phyloP scores from a whole-genome alignment of 441 rosid species.

The Viola pubescens region DNA sequence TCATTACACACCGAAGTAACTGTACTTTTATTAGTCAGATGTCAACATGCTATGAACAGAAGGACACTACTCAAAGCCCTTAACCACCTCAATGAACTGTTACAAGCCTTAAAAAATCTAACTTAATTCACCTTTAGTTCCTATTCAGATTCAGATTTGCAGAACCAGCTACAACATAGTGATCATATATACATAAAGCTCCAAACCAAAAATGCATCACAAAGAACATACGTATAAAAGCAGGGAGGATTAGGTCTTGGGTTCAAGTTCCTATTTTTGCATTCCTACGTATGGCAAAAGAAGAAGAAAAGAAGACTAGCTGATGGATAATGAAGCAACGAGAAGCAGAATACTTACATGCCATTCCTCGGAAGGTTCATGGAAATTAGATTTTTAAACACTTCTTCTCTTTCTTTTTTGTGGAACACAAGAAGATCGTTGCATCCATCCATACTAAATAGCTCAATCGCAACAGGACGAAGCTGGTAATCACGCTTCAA shows the following conservation, averaged over 20 bases:
- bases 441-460: slow-evolving; percentile 99
- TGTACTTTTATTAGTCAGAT: background rate
- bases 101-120: background rate
- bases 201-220: background rate
- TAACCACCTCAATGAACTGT: background rate
- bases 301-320: background rate
- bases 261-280: too few relatives aligned
- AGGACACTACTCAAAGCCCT: background rate
- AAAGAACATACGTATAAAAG: too few relatives aligned
- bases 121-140: background rate
- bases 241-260: too few relatives aligned
- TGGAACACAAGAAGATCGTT: slow-evolving; percentile 99
- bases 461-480: slow-evolving; percentile 99
- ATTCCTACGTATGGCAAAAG: slow-evolving; percentile 5
- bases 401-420: slow-evolving; percentile 99
- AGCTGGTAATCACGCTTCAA: slow-evolving; percentile 99
- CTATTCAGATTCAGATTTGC: background rate
- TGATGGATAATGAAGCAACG: slow-evolving; percentile 3
- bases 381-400: slow-evolving; percentile 91
- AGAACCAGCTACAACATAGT: background rate
- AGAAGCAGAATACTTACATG: slow-evolving; percentile 59
- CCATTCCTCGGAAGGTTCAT: slow-evolving; percentile 98
- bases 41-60: background rate
- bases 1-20: too few relatives aligned
- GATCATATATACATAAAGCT: background rate